These are phyloP conservation scores for Exophiala viscosa DNA, from an alignment of 2,329 filamentous ascomycete genomes.

Conservation along the genomic window DNA sequence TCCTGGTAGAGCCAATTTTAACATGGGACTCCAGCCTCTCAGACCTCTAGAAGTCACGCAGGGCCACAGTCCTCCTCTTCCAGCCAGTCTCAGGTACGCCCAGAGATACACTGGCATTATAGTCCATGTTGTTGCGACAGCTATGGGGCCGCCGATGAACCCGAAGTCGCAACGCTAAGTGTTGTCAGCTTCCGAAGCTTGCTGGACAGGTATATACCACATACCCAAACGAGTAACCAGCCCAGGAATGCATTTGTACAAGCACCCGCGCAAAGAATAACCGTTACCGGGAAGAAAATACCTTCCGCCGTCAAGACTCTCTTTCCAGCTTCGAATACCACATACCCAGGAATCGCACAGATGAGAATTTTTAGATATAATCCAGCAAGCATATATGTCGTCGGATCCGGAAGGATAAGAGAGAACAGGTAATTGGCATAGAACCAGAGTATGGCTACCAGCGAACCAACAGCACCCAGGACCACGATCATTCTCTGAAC, in stretches of 20 bases:
- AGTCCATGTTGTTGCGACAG: conserved; percentile 63
- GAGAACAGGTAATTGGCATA: conserved; percentile 56
- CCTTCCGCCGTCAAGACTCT: conserved; percentile 76
- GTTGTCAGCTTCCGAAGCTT: background rate
- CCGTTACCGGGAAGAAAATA: conserved; percentile 68
- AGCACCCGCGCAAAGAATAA: conserved; percentile 71
- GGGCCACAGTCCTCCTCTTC: conserved; percentile 62
- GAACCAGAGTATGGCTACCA: conserved; percentile 62
- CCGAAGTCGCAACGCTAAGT: conserved; percentile 44
- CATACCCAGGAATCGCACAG: conserved; percentile 63
- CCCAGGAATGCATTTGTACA: conserved; percentile 69
- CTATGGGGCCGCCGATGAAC: conserved; percentile 68
- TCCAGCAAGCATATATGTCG: conserved; percentile 62
- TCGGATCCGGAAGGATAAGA: conserved; percentile 59
- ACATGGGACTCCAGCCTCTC: conserved; percentile 68
- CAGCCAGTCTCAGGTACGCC: conserved; percentile 60
- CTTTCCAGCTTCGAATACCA: conserved; percentile 66
- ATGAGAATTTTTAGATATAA: conserved; percentile 62
- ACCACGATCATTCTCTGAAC: conserved; percentile 70
- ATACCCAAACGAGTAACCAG: conserved; percentile 63
- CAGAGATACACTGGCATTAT: conserved; percentile 62
- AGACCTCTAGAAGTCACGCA: conserved; percentile 61
- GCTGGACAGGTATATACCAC: conserved; percentile 31
- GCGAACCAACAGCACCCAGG: conserved; percentile 60
- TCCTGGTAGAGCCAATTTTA: conserved; percentile 72